A percentile compares a stretch with the other conserved stretches of the same genome.
These are phyloP conservation scores for Ulmus americana DNA, from an alignment of 331 rosid species.

Conservation along the genomic window DNA sequence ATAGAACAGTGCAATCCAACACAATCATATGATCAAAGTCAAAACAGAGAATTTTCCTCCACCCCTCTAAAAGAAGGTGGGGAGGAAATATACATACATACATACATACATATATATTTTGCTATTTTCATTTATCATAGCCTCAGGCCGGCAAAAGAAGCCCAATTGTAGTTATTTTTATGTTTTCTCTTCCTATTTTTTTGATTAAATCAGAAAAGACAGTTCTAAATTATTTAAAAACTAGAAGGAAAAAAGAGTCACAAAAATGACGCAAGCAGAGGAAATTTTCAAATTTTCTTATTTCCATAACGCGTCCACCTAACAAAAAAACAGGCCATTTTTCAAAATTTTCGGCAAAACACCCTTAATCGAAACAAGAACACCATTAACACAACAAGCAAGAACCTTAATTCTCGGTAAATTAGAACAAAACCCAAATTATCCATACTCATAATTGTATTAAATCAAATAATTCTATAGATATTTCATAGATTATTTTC, in stretches of 20 bases:
- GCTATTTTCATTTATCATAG: neutral
- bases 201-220: neutral
- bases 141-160: conserved; percentile 1
- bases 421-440: neutral
- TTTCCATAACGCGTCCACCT: neutral
- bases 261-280: conserved; percentile 3
- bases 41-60: too few species aligned
- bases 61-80: too few species aligned
- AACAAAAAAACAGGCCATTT: neutral
- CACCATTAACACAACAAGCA: neutral
- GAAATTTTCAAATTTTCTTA: neutral
- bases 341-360: neutral
- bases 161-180: neutral
- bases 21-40: too few species aligned
- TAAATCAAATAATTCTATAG: neutral
- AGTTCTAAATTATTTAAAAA: neutral
- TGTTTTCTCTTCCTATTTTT: neutral
- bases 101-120: neutral
- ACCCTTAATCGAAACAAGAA: neutral
- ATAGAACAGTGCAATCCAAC: too few species aligned
- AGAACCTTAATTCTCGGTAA: neutral
- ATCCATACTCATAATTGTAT: neutral
- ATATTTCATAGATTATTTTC: neutral
- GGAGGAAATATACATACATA: too few species aligned
- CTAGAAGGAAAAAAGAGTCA: neutral